Evolutionary conservation across 345 rosid species (phyloP), one percentile per base, ranked within the genome.

Genomic region (Lepidium africanum): DNA sequence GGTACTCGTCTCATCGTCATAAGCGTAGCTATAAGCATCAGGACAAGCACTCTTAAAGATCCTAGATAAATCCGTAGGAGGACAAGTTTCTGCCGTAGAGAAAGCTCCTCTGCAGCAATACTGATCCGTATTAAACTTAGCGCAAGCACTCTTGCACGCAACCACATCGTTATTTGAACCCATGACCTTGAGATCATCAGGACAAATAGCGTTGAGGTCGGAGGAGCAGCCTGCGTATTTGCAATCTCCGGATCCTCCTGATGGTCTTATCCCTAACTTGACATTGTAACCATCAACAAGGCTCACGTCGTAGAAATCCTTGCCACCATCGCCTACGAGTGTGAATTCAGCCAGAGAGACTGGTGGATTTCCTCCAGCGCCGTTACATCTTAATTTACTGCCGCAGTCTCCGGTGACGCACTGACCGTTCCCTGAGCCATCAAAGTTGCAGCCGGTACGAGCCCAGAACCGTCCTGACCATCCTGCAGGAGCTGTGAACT

Each of bases 401-500:
- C 90, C 89, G 39, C 97, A 91, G 76, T 91, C 92, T 3, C 96
- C 96, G 27, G 97, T 88, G 17, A 46, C 55, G 58, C 96, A 91
- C 36, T 65, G 82, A 0, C 93, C 97, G 3, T 23, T 27, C 3
- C 93, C 97, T 12, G 88, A 59, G 8, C 19, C 69, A 61, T 84
- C 96, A 52, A 88, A 88, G 32, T 40, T 73, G 81, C 96, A 91
- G 51, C 85, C 91, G 0, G 91, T 91, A 65, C 97, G 79, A 5
- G 80, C 89, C 97, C 97, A 88, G 72, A 91, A 79, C 6, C 97
- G 77, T 55, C 96, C 97, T 0, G 97, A 85, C 97, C 97, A 91
- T 50, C 84, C 79, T 0, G 81, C 69, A 2, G 96, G 93, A 36
- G 87, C 88, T 2, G 70, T 59, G 59, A 86, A 42, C 58, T 77